Evolutionary conservation across 768 basidiomycete species (phyloP), one percentile per base, ranked within the genome.

Genomic region (Phylloporus rhodoxanthus): DNA sequence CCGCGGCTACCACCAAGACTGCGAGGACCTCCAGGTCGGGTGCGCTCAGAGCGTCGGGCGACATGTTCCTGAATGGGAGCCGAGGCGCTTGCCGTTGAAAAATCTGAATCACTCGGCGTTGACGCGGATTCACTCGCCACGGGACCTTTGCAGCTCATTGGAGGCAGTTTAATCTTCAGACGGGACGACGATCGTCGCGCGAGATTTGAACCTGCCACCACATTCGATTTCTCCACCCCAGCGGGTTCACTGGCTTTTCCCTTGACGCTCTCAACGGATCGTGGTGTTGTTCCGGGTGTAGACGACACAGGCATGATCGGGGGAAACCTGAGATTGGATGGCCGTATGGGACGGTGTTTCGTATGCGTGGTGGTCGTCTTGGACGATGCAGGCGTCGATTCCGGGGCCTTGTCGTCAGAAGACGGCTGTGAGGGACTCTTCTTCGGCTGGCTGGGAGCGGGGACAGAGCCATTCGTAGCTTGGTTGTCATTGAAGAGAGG

Each of bases 261-360:
- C 26, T 37, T 17, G 26, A 14, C 7, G 5, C 10, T 21, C n/a
- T 29, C 38, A 9, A 43, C 25, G 8, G 29, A 46, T 25, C 3
- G 38, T 2, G 14, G 8, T 8, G 11, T 17, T 5, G 25, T 19
- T 32, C 19, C 20, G 10, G 32, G 1, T 25, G 50, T 33, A 2
- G 53, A 37, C 40, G 48, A 39, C 2, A 2, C 28, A 13, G 53
- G 38, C 2, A 36, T 45, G 41, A 52, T 21, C 1, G 51, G 52
- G 11, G 49, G 43, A 7, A 45, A n/a, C 6, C 48, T 32, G 0
- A 59, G 51, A 23, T 49, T 63, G 2, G 66, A 68, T 4, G 56
- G 47, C 4, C 4, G 45, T 14, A 3, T 8, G 8, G 55, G 53
- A 15, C 45, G 52, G 33, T 48, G 30, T 21, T 28, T 49, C 15